Evolutionary conservation across 306 rosid genomes (phyloP).

Genomic region (Dalbergia cultrata): DNA sequence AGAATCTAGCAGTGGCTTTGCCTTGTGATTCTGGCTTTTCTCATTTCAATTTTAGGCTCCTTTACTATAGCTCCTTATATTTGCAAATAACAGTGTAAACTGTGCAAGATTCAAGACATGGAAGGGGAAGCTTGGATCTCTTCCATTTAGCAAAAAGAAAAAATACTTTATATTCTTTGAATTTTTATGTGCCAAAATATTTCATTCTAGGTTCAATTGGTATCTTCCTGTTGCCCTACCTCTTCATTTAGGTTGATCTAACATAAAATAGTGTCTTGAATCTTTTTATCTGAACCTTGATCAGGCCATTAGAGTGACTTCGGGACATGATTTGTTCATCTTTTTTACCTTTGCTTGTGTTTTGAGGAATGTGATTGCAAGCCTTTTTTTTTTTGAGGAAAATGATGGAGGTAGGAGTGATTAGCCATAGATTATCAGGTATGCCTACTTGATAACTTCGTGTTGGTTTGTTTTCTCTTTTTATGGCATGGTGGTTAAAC

Average conservation of each 20-base stretch:
- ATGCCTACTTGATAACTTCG: background rate
- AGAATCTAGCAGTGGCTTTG: conserved; percentile 61
- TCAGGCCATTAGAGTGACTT: background rate
- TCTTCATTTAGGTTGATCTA: conserved; percentile 11
- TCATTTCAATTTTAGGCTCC: conserved; percentile 23
- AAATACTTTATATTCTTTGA: background rate
- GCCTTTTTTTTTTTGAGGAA: background rate
- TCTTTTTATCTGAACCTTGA: conserved; percentile 15
- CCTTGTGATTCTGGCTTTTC: conserved; percentile 51
- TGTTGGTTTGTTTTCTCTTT: conserved; percentile 17
- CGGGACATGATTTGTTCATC: conserved; percentile 9
- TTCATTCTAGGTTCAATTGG: background rate
- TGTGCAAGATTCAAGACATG: background rate
- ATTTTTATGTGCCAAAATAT: conserved; percentile 11
- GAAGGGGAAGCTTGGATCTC: conserved; percentile 27
- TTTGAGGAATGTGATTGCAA: background rate
- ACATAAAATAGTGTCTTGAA: background rate
- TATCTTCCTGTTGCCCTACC: background rate
- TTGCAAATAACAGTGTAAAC: conserved; percentile 35
- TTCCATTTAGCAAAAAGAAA: background rate
- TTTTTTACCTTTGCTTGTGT: conserved; percentile 1
- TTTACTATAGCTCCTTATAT: conserved; percentile 21
- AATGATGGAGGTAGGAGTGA: background rate
- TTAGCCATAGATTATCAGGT: conserved; percentile 15
- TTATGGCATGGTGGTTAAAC: background rate